Evolutionary conservation across 805 yeast species (phyloP).

Genomic region (Komagataella pseudopastoris): DNA sequence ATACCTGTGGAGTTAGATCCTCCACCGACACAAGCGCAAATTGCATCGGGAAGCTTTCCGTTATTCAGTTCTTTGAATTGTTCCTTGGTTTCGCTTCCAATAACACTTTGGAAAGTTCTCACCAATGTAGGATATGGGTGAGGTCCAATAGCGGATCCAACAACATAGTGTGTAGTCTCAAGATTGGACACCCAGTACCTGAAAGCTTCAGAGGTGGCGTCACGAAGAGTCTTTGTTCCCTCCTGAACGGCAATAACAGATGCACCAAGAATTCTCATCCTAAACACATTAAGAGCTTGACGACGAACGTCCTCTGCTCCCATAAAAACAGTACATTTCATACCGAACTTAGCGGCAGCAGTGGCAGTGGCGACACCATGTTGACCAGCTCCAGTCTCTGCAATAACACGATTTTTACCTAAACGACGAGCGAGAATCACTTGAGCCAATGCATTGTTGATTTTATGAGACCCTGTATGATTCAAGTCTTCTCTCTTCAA

Average conservation of each 20-base stretch:
- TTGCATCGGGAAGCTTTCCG: constrained; percentile 81
- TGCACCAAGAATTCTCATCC: constrained; percentile 96
- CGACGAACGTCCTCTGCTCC: constrained; percentile 99
- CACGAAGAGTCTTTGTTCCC: constrained; percentile 94
- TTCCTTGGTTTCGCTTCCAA: constrained; percentile 88
- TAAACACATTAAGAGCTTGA: constrained; percentile 94
- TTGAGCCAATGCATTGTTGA: constrained; percentile 76
- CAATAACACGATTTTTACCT: constrained; percentile 67
- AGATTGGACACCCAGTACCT: constrained; percentile 89
- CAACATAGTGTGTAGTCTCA: constrained; percentile 81
- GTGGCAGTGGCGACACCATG: constrained; percentile 92
- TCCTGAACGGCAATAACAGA: constrained; percentile 85
- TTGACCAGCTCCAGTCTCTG: constrained; percentile 91
- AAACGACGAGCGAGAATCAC: constrained; percentile 67
- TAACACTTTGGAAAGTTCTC: constrained; percentile 94
- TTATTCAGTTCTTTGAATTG: constrained; percentile 70
- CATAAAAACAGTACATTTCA: constrained; percentile 91
- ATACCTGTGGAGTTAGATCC: constrained; percentile 96
- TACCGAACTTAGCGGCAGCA: constrained; percentile 85
- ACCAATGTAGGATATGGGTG: constrained; percentile 98
- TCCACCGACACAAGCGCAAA: constrained; percentile 99
- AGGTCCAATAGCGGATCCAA: constrained; percentile 98
- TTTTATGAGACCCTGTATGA: constrained; percentile 83
- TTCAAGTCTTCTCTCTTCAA: constrained; percentile 92
- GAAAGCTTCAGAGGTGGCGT: constrained; percentile 96